Conservation (phyloP, 257 asterid species). For the Scutellaria baicalensis region DNA sequence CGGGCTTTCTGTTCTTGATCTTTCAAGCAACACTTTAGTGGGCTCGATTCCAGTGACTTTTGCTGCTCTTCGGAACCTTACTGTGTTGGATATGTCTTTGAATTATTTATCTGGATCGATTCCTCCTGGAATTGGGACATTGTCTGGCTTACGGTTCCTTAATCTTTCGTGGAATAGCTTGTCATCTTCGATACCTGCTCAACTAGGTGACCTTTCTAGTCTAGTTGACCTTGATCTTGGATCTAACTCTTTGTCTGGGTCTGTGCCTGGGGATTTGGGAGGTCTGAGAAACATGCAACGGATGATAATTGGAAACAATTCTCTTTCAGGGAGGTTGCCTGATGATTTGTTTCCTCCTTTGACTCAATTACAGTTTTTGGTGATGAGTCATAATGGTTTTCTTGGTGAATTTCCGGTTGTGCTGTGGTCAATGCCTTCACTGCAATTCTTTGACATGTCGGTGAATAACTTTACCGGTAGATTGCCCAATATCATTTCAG, state of each 20-base stretch:
- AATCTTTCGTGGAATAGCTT: constrained; percentile 69
- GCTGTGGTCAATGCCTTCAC: constrained; percentile 62
- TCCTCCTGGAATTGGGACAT: constrained; percentile 54
- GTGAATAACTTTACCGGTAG: constrained; percentile 69
- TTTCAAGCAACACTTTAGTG: constrained; percentile 57
- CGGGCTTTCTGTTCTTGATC: constrained; percentile 59
- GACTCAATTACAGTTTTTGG: constrained; percentile 44
- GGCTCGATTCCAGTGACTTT: constrained; percentile 44
- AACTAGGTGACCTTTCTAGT: constrained; percentile 60
- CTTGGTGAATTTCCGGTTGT: constrained; percentile 42
- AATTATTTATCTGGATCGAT: constrained; percentile 64
- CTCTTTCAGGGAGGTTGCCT: constrained; percentile 53
- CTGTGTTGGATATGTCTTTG: constrained; percentile 51
- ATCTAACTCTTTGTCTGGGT: constrained; percentile 53
- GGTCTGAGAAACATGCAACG: constrained; percentile 54
- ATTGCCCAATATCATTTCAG: constrained; percentile 38
- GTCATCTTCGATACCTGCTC: constrained; percentile 71
- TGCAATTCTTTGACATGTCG: constrained; percentile 64
- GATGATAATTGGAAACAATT: constrained; percentile 42
- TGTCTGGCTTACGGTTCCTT: constrained; percentile 46
- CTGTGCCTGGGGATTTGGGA: constrained; percentile 44
- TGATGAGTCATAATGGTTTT: constrained; percentile 46
- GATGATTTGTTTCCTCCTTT: constrained; percentile 40
- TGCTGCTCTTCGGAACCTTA: constrained; percentile 44
- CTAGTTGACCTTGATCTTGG: constrained; percentile 81